Evolutionary conservation across 2,329 filamentous ascomycete species (phyloP), one percentile per base, ranked within the genome.

Genomic region (Claviceps arundinis): DNA sequence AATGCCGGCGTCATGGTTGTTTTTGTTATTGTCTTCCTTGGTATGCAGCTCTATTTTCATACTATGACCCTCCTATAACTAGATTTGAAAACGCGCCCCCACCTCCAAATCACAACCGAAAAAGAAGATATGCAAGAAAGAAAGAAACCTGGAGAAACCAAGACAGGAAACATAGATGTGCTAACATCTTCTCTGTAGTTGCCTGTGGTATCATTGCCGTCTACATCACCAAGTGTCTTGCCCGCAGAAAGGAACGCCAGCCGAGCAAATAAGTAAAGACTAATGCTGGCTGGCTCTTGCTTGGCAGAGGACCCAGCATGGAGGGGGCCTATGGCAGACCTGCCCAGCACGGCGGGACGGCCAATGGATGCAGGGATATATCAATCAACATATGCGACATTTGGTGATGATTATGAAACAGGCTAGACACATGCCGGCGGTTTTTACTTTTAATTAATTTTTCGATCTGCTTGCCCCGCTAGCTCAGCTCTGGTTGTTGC

Each of bases 1-100:
- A 65, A 73, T 50, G 61, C 62, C 50, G 70, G 70, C 60, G 67
- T 70, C 57, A 63, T 72, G 55, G 64, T 70, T 50, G 70, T 73
- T 57, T 71, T 73, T 59, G 67, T 63, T 61, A 72, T 73, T 51
- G 64, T 72, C 56, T 67, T 65, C 54, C 50, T 70, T 49, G 68
- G 68, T 70, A 67, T 47, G 67, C 47, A 41, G 16, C 50, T n/a
- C 2, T 43, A 11, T 13, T 3, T 34, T 34, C 30, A 11, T 11
- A 4, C 4, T 11, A 34, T 34, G 9, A 34, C 9, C 30, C 30
- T 11, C 11, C 30, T 34, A 11, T 11, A 9, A 9, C 30, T 4
- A 11, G 30, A 34, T 9, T 34, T 34, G 3, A 34, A 34, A 11
- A 34, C 4, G 30, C 9, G 30, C 9, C 30, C 8, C 30, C 30